Conservation (phyloP, 169 alveolate species). For the Prorocentrum cordatum region DNA sequence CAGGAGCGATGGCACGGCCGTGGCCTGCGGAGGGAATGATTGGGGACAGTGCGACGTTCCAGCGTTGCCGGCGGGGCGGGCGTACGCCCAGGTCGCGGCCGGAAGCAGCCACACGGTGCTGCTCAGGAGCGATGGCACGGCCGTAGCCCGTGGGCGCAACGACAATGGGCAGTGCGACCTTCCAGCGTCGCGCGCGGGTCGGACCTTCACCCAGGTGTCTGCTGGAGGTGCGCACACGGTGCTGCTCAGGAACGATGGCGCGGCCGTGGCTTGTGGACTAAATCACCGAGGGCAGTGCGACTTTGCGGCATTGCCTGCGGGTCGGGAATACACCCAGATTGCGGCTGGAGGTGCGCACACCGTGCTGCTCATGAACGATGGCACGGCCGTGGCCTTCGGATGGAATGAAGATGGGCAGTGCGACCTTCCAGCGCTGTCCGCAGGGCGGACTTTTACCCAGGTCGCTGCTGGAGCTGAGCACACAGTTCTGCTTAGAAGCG, state of each 20-base stretch:
- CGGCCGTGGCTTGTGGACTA: background rate
- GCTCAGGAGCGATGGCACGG: background rate
- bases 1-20: background rate
- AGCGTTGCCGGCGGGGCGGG: background rate
- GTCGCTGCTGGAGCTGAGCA: background rate
- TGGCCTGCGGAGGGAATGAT: background rate
- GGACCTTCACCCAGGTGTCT: background rate
- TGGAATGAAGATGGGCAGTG: background rate
- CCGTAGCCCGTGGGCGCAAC: background rate
- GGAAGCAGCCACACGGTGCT: background rate
- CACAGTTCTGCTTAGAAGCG: constrained; percentile 4
- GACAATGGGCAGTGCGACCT: background rate
- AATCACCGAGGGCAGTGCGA: background rate
- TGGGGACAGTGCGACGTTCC: background rate
- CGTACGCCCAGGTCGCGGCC: background rate
- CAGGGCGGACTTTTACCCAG: background rate
- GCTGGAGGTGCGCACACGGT: background rate
- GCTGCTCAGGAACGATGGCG: background rate
- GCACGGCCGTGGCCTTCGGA: background rate
- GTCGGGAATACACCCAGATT: background rate
- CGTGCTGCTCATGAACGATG: background rate
- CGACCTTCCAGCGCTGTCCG: background rate
- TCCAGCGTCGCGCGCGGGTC: background rate
- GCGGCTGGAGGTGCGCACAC: background rate
- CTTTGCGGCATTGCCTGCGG: background rate